Conservation (phyloP, 2,329 filamentous ascomycete species). For the Chrysosporium queenslandicum region DNA sequence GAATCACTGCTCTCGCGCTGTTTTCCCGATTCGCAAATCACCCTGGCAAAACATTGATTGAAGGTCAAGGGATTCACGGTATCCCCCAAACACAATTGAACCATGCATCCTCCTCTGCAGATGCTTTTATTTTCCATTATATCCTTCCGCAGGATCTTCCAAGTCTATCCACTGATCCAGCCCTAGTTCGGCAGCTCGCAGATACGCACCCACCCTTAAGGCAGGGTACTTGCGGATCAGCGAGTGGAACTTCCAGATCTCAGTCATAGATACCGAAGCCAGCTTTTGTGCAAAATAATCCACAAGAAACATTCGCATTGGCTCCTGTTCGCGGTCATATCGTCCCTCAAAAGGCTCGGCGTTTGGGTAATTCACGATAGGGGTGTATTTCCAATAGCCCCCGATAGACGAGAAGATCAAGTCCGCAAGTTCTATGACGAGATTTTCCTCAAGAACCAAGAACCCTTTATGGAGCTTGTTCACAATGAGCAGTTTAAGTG, state of each 20-base stretch:
- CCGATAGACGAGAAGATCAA: conserved; percentile 4
- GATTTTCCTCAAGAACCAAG: not conserved
- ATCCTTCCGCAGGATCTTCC: not conserved
- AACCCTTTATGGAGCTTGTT: conserved; percentile 9
- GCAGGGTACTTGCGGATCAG: conserved; percentile 3
- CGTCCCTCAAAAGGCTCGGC: not conserved
- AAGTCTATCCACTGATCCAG: not conserved
- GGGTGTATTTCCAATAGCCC: not conserved
- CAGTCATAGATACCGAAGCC: not conserved
- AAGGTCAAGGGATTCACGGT: not conserved
- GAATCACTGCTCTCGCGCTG: no score
- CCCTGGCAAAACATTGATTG: no score
- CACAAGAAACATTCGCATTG: conserved; percentile 9
- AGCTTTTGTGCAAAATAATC: conserved; percentile 9
- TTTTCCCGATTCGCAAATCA: no score
- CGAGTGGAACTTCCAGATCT: not conserved
- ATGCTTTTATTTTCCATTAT: not conserved
- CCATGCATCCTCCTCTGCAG: not conserved
- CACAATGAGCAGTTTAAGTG: conserved; percentile 6
- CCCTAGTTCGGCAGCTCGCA: not conserved
- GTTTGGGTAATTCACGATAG: not conserved
- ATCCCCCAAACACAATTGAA: not conserved
- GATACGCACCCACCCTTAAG: not conserved
- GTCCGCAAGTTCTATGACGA: conserved; percentile 3
- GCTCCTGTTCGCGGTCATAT: conserved; percentile 9